Percentiles rank a stretch among this genome's conserved stretches.
These are phyloP conservation scores for Kodamaea sp. DNA, from an alignment of 1,139 yeast species.

Conservation along the genomic window DNA sequence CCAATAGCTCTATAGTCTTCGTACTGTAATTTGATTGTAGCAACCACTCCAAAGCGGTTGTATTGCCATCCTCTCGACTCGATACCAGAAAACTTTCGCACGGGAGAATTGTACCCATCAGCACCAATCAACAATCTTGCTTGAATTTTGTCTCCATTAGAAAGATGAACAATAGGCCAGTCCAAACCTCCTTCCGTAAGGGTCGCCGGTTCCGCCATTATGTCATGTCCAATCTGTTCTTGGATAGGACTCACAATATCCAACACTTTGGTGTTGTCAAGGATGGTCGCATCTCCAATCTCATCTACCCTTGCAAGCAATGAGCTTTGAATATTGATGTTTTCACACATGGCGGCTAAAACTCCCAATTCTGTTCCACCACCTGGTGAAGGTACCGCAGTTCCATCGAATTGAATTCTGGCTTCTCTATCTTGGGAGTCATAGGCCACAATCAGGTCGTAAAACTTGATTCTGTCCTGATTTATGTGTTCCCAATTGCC, in stretches of 20 bases:
- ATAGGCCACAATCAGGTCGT: conserved; percentile 81
- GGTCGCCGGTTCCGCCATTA: conserved; percentile 14
- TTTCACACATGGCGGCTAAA: conserved; percentile 86
- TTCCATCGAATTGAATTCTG: conserved; percentile 68
- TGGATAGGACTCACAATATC: conserved; percentile 36
- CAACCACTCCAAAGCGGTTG: conserved; percentile 86
- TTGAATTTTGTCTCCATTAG: conserved; percentile 62
- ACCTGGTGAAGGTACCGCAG: conserved; percentile 33
- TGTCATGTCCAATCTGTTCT: conserved; percentile 3
- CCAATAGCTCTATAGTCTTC: conserved; percentile 73
- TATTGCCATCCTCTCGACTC: conserved; percentile 93
- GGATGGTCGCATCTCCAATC: conserved; percentile 47
- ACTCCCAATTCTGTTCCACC: conserved; percentile 27
- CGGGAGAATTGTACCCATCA: conserved; percentile 96
- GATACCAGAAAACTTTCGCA: conserved; percentile 76
- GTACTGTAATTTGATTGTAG: conserved; percentile 72
- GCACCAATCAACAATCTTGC: conserved; percentile 88
- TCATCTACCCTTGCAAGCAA: conserved; percentile 59
- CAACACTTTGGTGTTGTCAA: conserved; percentile 68
- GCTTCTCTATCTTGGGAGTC: conserved; percentile 75
- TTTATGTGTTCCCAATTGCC: conserved; percentile 78
- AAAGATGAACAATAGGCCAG: conserved; percentile 80
- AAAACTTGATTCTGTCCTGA: conserved; percentile 70
- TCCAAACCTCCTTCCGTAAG: conserved; percentile 33
- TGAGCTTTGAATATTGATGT: conserved; percentile 77